A percentile compares a stretch with the other conserved stretches of the same genome.
Conservation (phyloP, 345 rosid species). For the Arabis alpina region DNA sequence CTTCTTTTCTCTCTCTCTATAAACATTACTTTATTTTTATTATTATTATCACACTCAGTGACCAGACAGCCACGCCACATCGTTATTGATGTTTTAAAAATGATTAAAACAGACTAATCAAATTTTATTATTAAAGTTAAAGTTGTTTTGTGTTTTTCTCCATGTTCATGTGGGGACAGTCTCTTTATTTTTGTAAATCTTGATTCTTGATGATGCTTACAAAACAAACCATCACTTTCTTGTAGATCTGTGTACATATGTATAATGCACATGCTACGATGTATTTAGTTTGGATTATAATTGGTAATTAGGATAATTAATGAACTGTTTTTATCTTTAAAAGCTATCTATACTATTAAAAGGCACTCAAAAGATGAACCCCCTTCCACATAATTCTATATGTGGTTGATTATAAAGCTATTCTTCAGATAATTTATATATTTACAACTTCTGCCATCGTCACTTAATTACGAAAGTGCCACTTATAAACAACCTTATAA, state of each 20-base stretch:
- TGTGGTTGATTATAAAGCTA: too few species aligned
- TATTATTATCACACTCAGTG: constrained; percentile 26
- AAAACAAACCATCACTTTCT: constrained; percentile 43
- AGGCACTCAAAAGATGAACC: too few species aligned
- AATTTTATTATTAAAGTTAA: constrained; percentile 16
- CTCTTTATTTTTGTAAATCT: constrained; percentile 3
- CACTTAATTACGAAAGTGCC: too few species aligned
- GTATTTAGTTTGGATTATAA: not conserved
- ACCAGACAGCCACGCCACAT: constrained; percentile 49
- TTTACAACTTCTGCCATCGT: too few species aligned
- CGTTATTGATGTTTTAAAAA: constrained; percentile 35
- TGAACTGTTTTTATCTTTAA: constrained; percentile 4
- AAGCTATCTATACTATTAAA: too few species aligned
- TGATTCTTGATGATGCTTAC: constrained; percentile 39
- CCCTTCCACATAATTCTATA: too few species aligned
- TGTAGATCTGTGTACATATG: constrained; percentile 18
- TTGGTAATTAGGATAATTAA: constrained; percentile 12
- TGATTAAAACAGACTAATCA: constrained; percentile 25
- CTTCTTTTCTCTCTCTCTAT: constrained; percentile 18
- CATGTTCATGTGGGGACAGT: constrained; percentile 36
- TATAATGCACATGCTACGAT: constrained; percentile 27
- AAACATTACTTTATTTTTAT: constrained; percentile 25
- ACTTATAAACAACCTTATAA: too few species aligned
- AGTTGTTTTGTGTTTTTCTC: constrained; percentile 32
- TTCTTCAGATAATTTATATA: too few species aligned